Evolutionary conservation across 1,284 basidiomycete species (phyloP).

Genomic region (Prillingera fragicola): DNA sequence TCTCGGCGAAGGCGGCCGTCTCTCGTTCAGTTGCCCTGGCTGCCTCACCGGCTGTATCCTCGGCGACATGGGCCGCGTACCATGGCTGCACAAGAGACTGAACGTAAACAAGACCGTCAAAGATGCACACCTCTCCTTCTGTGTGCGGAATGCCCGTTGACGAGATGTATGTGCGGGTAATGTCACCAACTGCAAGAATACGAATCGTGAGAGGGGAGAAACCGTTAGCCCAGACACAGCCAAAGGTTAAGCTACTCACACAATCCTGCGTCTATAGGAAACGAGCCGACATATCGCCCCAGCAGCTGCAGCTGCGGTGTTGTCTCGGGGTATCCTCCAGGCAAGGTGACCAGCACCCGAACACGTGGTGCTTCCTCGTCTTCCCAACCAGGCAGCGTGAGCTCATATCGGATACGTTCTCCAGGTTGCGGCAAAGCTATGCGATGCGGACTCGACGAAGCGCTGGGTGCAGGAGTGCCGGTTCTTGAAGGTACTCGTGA

Average conservation of each 20-base stretch:
- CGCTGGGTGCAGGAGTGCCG: background rate
- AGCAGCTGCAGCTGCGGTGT: constrained; percentile 79
- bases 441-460: background rate
- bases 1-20: background rate
- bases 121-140: constrained; percentile 71
- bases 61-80: constrained; percentile 62
- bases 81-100: constrained; percentile 62
- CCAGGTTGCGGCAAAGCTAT: constrained; percentile 12
- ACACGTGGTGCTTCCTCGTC: constrained; percentile 52
- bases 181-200: constrained; percentile 55
- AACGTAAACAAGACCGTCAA: constrained; percentile 78
- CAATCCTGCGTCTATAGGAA: constrained; percentile 36
- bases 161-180: constrained; percentile 77
- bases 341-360: constrained; percentile 66
- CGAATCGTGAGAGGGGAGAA: background rate
- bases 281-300: constrained; percentile 77
- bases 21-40: constrained; percentile 56
- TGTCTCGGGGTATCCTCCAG: constrained; percentile 62
- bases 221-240: background rate
- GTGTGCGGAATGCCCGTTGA: constrained; percentile 66
- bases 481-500: background rate
- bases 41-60: constrained; percentile 57
- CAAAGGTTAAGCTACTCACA: constrained; percentile 30
- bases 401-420: constrained; percentile 60
- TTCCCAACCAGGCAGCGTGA: constrained; percentile 51